A percentile compares a stretch with the other conserved stretches of the same genome.
Conservation (phyloP, 2,329 filamentous ascomycete species). For the Colletotrichum viniferum region DNA sequence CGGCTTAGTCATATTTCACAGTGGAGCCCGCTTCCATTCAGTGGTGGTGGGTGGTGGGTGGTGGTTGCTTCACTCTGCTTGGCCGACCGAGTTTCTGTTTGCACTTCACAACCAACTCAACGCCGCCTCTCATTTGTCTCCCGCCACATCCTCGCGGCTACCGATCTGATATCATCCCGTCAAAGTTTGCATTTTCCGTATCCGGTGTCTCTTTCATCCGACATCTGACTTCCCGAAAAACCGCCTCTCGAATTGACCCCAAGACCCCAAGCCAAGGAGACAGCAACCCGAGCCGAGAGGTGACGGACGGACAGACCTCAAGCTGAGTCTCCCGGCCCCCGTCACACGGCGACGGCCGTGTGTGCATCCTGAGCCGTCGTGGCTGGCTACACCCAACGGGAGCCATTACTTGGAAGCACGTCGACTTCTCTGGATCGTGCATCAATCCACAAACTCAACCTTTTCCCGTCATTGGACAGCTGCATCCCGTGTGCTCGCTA, state of each 20-base stretch:
- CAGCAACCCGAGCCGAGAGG: not conserved
- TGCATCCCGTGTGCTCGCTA: slow-evolving; percentile 9
- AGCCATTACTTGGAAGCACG: not conserved
- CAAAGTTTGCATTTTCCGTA: not conserved
- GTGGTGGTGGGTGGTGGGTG: too few relatives aligned
- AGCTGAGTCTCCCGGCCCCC: not conserved
- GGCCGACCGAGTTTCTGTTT: slow-evolving; percentile 9
- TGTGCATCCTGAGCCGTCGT: not conserved
- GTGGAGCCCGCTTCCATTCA: not conserved
- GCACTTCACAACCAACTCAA: not conserved
- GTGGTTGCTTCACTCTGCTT: not conserved
- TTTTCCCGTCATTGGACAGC: slow-evolving; percentile 5
- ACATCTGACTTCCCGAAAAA: not conserved
- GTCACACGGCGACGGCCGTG: slow-evolving; percentile 7
- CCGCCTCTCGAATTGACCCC: not conserved
- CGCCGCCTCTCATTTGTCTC: not conserved
- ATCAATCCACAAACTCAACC: not conserved
- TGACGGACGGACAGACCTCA: not conserved
- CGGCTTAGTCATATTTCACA: not conserved
- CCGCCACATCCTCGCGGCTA: not conserved
- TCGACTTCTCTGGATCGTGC: not conserved
- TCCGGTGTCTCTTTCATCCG: not conserved
- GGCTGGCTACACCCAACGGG: not conserved
- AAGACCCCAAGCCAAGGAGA: not conserved
- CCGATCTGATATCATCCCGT: not conserved